A percentile compares a stretch with the other conserved stretches of the same genome.
These are phyloP conservation scores for Juglanconis sp. DNA, from an alignment of 2,329 filamentous ascomycete species.

Conservation along the genomic window DNA sequence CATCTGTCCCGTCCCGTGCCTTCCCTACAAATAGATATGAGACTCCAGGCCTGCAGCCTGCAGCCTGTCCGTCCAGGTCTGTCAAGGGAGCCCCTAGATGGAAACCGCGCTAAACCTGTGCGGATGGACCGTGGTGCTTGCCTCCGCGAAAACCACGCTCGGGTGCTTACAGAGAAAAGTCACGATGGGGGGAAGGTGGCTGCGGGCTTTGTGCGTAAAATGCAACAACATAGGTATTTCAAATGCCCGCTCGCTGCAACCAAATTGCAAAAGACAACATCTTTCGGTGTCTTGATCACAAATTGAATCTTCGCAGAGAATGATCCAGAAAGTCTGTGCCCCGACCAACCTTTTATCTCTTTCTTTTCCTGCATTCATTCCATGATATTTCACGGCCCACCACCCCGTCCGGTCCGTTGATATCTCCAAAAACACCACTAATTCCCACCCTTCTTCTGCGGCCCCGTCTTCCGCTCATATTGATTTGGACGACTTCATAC, in stretches of 20 bases:
- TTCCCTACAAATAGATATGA: too few relatives aligned
- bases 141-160: conserved; percentile 18
- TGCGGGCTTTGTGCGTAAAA: conserved; percentile 19
- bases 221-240: not conserved
- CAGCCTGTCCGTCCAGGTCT: not conserved
- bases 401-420: too few relatives aligned
- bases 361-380: too few relatives aligned
- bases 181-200: not conserved
- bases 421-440: not conserved
- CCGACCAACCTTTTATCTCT: too few relatives aligned
- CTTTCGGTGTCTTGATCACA: not conserved
- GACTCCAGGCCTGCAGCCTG: too few relatives aligned
- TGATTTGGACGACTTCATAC: not conserved
- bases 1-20: too few relatives aligned
- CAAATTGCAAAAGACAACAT: not conserved
- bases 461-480: not conserved
- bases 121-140: not conserved
- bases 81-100: not conserved
- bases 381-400: not conserved
- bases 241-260: not conserved
- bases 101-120: not conserved
- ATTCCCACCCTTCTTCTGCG: not conserved
- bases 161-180: not conserved
- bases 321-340: not conserved
- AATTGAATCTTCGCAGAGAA: not conserved